Base-by-base conservation (phyloP, 2,329 filamentous ascomycete species). In the Sporothrix curviconia region DNA sequence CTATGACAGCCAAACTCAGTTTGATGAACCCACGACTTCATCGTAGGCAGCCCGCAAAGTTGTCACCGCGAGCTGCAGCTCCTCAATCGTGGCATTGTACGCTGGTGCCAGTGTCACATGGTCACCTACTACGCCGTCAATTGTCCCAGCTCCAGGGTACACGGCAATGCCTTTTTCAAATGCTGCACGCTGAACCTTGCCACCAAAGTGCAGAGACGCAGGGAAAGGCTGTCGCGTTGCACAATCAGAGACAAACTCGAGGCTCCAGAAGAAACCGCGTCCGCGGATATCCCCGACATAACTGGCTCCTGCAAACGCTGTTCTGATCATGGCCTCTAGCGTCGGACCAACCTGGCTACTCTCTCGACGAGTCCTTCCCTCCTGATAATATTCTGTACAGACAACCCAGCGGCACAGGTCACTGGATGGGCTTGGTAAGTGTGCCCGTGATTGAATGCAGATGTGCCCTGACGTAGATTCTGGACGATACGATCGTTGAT, bases 41-140 rank as follows among this genome's bases (percentile, higher is more conserved):
- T 54, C 51, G 19, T 54, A 54, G 14, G 66, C 70, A 6, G 67
- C 70, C 2, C 82, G 71, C 0, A 71, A 73, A 14, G 75, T 70
- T 2, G 81, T 82, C 47, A 87, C 78, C 28, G 71, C 67, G 52
- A 80, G 74, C 52, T 87, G 71, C 30, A 86, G 81, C 12, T 74
- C 74, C 42, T 71, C 70, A 1, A 77, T 82, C 22, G 85, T 76
- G 2, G 51, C 51, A 43, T 80, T 89, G 69, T 83, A 89, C 0
- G 87, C 78, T 6, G 88, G 88, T 1, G 86, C 81, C 15, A 91
- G 66, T 17, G 90, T 74, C 34, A 89, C 74, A 68, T 90, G 85
- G 64, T 92, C 87, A 6, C 87, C 86, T 2, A 68, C 68, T 1
- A 78, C 75, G 46, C 87, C 76, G 61, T 77, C 83, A 0, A 75